Evolutionary conservation across 768 basidiomycete genomes (phyloP).

Genomic region (Pleurotus pulmonarius): DNA sequence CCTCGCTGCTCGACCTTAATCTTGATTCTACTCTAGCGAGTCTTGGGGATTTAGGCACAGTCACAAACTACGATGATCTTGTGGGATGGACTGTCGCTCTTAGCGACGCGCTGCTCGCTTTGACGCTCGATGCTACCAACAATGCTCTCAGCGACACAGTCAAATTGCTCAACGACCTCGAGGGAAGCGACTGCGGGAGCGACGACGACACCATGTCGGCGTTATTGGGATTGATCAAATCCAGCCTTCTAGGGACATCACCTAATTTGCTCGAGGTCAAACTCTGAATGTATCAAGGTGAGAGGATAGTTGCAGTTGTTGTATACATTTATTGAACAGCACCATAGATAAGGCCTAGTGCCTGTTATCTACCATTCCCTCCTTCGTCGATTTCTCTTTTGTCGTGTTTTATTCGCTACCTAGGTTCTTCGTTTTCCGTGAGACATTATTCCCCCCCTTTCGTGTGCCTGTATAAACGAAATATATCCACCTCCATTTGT

Average conservation of each 20-base stretch:
- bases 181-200: background rate
- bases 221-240: background rate
- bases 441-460: too few relatives aligned
- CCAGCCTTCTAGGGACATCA: constrained; percentile 4
- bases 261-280: background rate
- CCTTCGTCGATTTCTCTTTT: background rate
- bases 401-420: background rate
- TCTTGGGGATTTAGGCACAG: background rate
- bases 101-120: background rate
- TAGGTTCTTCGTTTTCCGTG: background rate
- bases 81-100: background rate
- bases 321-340: background rate
- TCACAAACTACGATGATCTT: background rate
- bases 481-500: too few relatives aligned
- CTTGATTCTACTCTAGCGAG: background rate
- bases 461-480: too few relatives aligned
- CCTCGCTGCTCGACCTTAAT: background rate
- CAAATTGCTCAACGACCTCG: constrained; percentile 1
- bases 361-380: background rate
- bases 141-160: background rate
- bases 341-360: background rate
- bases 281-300: background rate
- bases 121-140: background rate
- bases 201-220: background rate
- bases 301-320: too few relatives aligned